Evolutionary conservation across 148 eudicot species (phyloP).

Genomic region (Gaultheria prostrata): DNA sequence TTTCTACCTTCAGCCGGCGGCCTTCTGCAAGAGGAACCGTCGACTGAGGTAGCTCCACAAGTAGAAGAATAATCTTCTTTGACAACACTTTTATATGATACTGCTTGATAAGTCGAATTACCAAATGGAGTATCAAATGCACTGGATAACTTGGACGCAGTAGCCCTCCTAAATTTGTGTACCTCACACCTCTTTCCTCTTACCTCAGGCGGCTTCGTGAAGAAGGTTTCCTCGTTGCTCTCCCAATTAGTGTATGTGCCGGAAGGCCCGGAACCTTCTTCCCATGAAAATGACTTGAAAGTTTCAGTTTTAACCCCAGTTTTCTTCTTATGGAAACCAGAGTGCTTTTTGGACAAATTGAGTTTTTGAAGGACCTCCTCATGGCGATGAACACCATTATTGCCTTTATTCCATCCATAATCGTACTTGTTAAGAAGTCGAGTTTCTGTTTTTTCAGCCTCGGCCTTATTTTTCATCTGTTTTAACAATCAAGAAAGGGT

Average conservation of each 20-base stretch:
- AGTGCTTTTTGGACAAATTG: constrained; percentile 41
- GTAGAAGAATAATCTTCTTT: constrained; percentile 8
- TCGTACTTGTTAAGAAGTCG: constrained; percentile 58
- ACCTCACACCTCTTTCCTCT: constrained; percentile 31
- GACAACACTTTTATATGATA: background rate
- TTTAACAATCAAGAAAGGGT: background rate
- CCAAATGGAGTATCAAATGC: background rate
- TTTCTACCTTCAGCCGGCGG: constrained; percentile 8
- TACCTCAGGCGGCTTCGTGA: constrained; percentile 18
- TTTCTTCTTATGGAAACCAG: constrained; percentile 34
- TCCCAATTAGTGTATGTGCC: constrained; percentile 15
- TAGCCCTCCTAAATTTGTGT: constrained; percentile 26
- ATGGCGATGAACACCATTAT: constrained; percentile 70
- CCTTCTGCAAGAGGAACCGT: constrained; percentile 23
- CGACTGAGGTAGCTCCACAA: constrained; percentile 3
- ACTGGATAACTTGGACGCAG: background rate
- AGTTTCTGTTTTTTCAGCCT: constrained; percentile 72
- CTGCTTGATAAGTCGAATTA: background rate
- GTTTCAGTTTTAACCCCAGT: constrained; percentile 55
- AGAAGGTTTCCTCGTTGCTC: constrained; percentile 31
- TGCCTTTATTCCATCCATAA: constrained; percentile 87
- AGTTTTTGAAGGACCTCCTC: constrained; percentile 21
- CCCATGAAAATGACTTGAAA: constrained; percentile 25
- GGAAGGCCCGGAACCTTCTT: constrained; percentile 20
- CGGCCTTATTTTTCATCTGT: constrained; percentile 68